Percentiles rank a stretch among this genome's conserved stretches.
These are phyloP conservation scores for Piper longum DNA, from an alignment of 164 flowering plant species.

Conservation along the genomic window DNA sequence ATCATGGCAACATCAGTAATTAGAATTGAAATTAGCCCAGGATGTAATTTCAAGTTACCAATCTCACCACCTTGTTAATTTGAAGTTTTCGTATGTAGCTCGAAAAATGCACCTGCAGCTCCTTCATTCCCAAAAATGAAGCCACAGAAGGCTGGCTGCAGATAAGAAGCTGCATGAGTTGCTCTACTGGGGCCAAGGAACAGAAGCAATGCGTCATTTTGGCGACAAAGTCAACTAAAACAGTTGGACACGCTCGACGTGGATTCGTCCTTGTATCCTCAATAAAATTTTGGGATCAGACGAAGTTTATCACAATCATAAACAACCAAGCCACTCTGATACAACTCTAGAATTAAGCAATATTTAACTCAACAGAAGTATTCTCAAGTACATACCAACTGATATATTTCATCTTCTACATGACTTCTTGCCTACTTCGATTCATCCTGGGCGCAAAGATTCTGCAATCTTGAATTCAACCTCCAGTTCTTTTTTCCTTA, in stretches of 20 bases:
- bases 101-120: no score
- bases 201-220: not conserved
- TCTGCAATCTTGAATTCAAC: slow-evolving; percentile 6
- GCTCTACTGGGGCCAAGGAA: not conserved
- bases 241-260: not conserved
- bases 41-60: no score
- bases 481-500: slow-evolving; percentile 12
- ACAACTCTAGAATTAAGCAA: no score
- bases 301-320: not conserved
- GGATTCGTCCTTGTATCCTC: not conserved
- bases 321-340: not conserved
- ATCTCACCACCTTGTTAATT: no score
- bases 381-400: not conserved
- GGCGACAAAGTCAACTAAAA: not conserved
- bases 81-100: no score
- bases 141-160: no score
- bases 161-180: not conserved
- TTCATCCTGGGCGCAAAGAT: not conserved
- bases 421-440: not conserved
- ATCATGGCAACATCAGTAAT: no score
- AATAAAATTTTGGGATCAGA: no score
- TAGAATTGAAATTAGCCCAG: no score
- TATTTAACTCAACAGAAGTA: no score
- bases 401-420: not conserved
- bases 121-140: no score